Base-by-base conservation (phyloP, 371 early-diverging fungal genomes). In the Mucor sp. region DNA sequence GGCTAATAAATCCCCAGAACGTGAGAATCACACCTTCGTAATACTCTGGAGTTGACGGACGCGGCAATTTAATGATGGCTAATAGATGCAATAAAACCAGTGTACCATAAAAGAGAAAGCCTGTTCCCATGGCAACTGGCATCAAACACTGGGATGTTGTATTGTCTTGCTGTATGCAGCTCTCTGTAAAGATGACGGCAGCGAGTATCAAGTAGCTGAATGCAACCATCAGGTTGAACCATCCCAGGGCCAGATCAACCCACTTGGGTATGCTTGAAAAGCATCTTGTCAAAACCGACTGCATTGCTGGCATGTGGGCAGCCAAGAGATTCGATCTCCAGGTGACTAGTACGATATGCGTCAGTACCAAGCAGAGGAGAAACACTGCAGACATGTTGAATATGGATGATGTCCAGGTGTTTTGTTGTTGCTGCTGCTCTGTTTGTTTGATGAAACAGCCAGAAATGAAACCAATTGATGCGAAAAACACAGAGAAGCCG, bases 41-140 rank as follows among this genome's bases (percentile, higher is more conserved):
- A 60, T 82, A 79, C 67, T 82, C 82, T 47, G 79, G 79, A 9
- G 79, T 79, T 15, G 77, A 77, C 8, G 74, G 66, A 32, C 76
- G 74, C 39, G 82, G 82, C 57, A 82, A 55, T 41, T 70, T 63
- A 19, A 79, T 66, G 11, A 79, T 66, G 8, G 74, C 63, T 33
- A 82, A 50, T 30, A 82, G 60, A 63, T 82, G 82, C n/a, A 77
- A 67, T 4, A 82, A 41, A 9, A 62, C 55, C 0, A 74, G 35
- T 28, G 79, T 74, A 15, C 82, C 82, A 63, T 79, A 82, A 0
- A 66, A 33, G 21, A 82, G 66, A 57, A 82, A 79, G 0, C 79
- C 79, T n/a, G 73, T 72, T 59, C 82, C 82, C 69, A 82, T 79
- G 23, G 70, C 70, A 8, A 79, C n/a, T 4, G 77, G 76, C 69